These are phyloP conservation scores for Trametes elegans DNA, from an alignment of 768 basidiomycete species.

Conservation along the genomic window DNA sequence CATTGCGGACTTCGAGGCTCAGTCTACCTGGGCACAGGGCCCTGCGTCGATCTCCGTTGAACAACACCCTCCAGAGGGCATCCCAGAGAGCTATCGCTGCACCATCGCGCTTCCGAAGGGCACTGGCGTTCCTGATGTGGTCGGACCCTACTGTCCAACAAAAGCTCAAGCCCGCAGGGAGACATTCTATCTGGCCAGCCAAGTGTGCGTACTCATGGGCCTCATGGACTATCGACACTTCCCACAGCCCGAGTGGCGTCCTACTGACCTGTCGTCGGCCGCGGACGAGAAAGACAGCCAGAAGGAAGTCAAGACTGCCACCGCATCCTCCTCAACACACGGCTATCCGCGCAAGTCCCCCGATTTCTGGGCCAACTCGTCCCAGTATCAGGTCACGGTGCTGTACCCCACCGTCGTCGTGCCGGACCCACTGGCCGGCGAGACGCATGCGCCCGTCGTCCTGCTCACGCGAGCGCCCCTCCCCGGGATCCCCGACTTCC, in stretches of 20 bases:
- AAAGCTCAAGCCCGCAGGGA: constrained; percentile 9
- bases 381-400: constrained; percentile 21
- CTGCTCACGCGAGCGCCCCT: constrained; percentile 68
- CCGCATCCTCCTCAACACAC: constrained; percentile 39
- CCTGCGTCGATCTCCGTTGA: neutral
- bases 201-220: constrained; percentile 13
- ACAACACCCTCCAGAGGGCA: neutral
- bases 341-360: constrained; percentile 58
- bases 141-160: constrained; percentile 1
- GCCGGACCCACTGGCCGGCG: constrained; percentile 27
- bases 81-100: constrained; percentile 4
- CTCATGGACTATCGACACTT: constrained; percentile 36
- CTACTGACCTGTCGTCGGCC: neutral
- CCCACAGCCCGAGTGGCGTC: constrained; percentile 25
- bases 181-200: constrained; percentile 19
- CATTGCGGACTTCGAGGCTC: constrained; percentile 23
- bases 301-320: constrained; percentile 7
- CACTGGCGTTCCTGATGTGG: constrained; percentile 1
- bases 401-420: constrained; percentile 63
- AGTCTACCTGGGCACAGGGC: neutral
- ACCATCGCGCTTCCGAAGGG: constrained; percentile 19
- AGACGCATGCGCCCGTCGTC: constrained; percentile 55
- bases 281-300: neutral
- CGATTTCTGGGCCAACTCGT: constrained; percentile 61
- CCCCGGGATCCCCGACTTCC: constrained; percentile 53